Evolutionary conservation across 495 filamentous ascomycete genomes (phyloP).

Genomic region (Penicillium desertorum): DNA sequence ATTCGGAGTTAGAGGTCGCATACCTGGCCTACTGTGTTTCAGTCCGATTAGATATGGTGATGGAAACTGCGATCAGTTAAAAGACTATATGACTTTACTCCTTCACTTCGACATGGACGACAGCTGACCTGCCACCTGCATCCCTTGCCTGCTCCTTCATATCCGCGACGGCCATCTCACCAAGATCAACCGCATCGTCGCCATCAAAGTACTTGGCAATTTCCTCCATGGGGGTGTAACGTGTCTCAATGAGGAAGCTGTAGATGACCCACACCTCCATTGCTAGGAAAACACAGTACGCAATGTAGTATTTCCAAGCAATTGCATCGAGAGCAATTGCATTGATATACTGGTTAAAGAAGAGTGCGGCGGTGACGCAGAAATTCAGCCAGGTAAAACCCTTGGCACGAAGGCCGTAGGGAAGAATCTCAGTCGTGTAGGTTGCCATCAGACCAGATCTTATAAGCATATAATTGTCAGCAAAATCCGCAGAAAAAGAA

Average conservation of each 20-base stretch:
- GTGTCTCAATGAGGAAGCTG: constrained; percentile 66
- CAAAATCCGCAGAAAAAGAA: background rate
- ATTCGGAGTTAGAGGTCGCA: too few relatives aligned
- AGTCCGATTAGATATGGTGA: too few relatives aligned
- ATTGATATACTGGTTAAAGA: constrained; percentile 59
- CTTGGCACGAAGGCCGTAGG: constrained; percentile 68
- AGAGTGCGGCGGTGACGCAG: constrained; percentile 52
- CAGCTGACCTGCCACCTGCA: constrained; percentile 1
- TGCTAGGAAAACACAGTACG: constrained; percentile 62
- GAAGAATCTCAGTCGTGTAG: constrained; percentile 65
- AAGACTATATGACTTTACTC: background rate
- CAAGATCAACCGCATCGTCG: background rate
- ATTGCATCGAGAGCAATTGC: constrained; percentile 57
- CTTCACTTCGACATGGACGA: constrained; percentile 9
- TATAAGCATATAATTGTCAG: background rate
- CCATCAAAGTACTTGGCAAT: constrained; percentile 62
- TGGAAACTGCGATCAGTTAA: too few relatives aligned
- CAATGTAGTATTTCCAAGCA: constrained; percentile 60
- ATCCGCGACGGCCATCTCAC: constrained; percentile 10
- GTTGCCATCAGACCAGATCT: constrained; percentile 64
- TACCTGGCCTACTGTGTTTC: too few relatives aligned
- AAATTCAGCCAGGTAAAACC: constrained; percentile 66
- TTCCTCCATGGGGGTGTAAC: constrained; percentile 63
- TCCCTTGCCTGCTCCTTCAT: constrained; percentile 14
- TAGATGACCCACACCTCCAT: constrained; percentile 59